A percentile compares a stretch with the other conserved stretches of the same genome.
Conservation (phyloP, 768 basidiomycete genomes). For the Lactarius vividus region DNA sequence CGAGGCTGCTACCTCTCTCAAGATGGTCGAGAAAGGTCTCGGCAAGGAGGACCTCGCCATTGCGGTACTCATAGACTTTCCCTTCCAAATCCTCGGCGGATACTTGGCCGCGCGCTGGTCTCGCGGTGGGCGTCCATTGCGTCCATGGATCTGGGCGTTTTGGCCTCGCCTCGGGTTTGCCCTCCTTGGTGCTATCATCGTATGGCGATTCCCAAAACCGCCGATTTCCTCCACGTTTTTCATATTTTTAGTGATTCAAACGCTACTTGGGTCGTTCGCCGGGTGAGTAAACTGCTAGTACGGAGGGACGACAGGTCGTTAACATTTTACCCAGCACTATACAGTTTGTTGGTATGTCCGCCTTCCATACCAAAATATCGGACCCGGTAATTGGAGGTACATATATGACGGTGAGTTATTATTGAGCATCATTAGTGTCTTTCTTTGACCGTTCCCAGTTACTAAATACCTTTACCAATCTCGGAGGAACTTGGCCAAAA, state of each 20-base stretch:
- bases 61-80: conserved; percentile 94
- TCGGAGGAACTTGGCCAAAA: conserved; percentile 98
- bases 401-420: conserved; percentile 89
- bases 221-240: conserved; percentile 79
- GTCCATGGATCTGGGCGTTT: conserved; percentile 89
- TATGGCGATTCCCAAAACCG: conserved; percentile 79
- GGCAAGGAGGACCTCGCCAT: conserved; percentile 95
- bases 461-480: conserved; percentile 91
- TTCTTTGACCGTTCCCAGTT: conserved; percentile 47
- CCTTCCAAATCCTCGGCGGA: conserved; percentile 93
- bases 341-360: conserved; percentile 99
- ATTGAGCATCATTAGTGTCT: not conserved
- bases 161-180: conserved; percentile 82
- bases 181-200: conserved; percentile 67
- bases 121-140: conserved; percentile 69
- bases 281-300: conserved; percentile 51
- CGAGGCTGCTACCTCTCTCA: conserved; percentile 86
- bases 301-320: conserved; percentile 6
- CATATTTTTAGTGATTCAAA: conserved; percentile 72
- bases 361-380: conserved; percentile 95
- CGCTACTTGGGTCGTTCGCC: conserved; percentile 79
- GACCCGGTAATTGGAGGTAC: conserved; percentile 98
- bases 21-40: conserved; percentile 96
- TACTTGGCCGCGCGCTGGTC: conserved; percentile 95
- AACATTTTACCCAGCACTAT: conserved; percentile 61